Evolutionary conservation across 306 rosid genomes (phyloP), one percentile per base, ranked within the genome.

Genomic region (Sechiopsis laciniata): DNA sequence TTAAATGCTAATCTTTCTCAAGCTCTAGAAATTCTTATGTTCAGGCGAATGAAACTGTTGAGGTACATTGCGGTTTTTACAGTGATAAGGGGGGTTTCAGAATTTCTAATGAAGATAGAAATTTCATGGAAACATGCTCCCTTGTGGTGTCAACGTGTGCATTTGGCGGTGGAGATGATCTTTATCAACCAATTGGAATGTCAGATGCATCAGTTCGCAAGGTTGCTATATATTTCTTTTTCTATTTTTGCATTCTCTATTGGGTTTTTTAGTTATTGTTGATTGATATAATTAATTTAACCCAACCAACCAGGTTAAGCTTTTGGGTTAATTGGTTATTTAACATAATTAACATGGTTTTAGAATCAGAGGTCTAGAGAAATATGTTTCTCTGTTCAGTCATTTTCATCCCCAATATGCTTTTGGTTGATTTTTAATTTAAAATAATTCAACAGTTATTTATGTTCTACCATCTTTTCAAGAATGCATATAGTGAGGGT

Each of bases 91-190:
- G 96, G 67, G 99, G 99, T 64, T 94, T 89, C 79, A 85, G 80
- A 80, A 80, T 94, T 81, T 86, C 96, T 75, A 69, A 80, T 61
- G 85, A 85, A 83, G 99, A 94, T 81, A 75, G 75, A 76, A 81
- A 76, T 55, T 91, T 76, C 80, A 86, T 89, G 97, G 74, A 80
- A 72, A 53, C 81, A 72, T 94, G 99, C 83, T 76, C 87, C 75
- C 84, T 76, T 19, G 99, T 85, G 66, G 92, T 94, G 46, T 94
- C 95, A 63, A 91, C 99, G 57, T 94, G 99, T 85, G 90, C 97
- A 66, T 94, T 94, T 88, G 99, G 99, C 77, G 98, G 98, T 4
- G 98, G 97, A 60, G 98, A 93, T 85, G 98, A 93, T 87, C 97
- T 93, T 73, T 93, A 94, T 85, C 99, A 91, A 77, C 99, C 97